Evolutionary conservation across 2,329 filamentous ascomycete genomes (phyloP).

Genomic region (Claviceps digitariae): DNA sequence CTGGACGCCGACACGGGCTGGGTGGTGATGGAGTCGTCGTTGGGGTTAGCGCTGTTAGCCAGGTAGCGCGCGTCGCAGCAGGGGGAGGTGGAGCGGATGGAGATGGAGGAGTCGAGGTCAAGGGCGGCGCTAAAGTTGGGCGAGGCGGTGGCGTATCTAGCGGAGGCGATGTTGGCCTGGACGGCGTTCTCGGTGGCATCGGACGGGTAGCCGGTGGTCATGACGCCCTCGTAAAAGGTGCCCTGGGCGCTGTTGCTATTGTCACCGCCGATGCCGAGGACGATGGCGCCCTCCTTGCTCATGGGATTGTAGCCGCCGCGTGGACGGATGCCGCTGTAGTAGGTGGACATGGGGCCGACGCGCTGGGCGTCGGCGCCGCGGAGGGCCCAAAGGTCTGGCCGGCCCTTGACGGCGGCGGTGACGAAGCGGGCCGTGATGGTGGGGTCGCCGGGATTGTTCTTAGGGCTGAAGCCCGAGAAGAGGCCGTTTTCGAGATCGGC

Average conservation of each 20-base stretch:
- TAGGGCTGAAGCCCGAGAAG: conserved; percentile 38
- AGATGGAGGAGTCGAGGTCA: conserved; percentile 34
- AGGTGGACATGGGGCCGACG: conserved; percentile 41
- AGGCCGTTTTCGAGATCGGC: conserved; percentile 55
- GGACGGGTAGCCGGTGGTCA: conserved; percentile 48
- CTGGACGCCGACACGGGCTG: conserved; percentile 40
- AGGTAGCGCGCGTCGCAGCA: conserved; percentile 41
- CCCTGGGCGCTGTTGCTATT: conserved; percentile 46
- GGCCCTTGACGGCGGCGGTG: conserved; percentile 43
- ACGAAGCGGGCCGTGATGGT: conserved; percentile 41
- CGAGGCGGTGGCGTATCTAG: conserved; percentile 14
- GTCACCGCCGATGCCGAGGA: conserved; percentile 59
- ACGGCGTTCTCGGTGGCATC: conserved; percentile 44
- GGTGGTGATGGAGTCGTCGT: conserved; percentile 34
- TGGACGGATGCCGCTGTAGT: conserved; percentile 44
- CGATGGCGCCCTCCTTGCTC: conserved; percentile 50
- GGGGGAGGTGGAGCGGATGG: conserved; percentile 40
- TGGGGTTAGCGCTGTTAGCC: conserved; percentile 26
- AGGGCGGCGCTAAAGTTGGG: conserved; percentile 34
- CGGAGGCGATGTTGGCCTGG: conserved; percentile 41
- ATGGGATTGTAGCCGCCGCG: conserved; percentile 37
- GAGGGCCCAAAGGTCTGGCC: conserved; percentile 42
- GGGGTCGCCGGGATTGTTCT: conserved; percentile 37
- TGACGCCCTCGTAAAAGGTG: conserved; percentile 52
- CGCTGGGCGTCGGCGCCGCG: conserved; percentile 39